Base-by-base conservation (phyloP, 1,284 basidiomycete genomes). In the Entoloma clypeatum region DNA sequence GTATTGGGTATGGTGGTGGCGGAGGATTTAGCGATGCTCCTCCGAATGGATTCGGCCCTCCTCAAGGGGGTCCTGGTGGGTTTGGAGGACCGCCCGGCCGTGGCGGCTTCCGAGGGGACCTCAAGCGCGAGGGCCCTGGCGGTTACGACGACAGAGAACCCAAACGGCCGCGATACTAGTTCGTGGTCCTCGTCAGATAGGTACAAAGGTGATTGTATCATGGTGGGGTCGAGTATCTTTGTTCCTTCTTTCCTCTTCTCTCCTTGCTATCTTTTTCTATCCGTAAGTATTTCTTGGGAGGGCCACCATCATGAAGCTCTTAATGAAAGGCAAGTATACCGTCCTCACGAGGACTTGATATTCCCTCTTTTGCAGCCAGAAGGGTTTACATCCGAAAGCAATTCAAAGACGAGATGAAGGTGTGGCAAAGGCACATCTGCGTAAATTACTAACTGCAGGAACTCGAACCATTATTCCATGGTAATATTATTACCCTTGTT, bases 141-240 rank as follows among this genome's bases (percentile, higher is more conserved):
- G 81, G 81, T 56, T 82, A 77, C 63, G 86, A 87, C 56, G 87
- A 89, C 63, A 77, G 86, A 51, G 86, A 89, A 53, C 56, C 73
- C 29, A 91, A 91, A 67, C 81, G 88, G 57, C 79, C 82, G 56
- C 78, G 88, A 56, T 89, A 88, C 63, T 89, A 79, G 71, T 36
- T 27, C 39, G 36, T 17, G 28, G 41, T 19, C 34, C 36, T 27
- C 31, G 14, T 47, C 23, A 34, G 31, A 38, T 35, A 33, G 32
- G 30, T 43, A 39, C 22, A 13, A 13, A 19, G 25, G 21, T 25
- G 30, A 14, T 11, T 34, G 18, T 41, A 25, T 40, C 11, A 17
- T 24, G 38, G 16, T 21, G 21, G 23, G 31, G 24, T 28, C 8
- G 23, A 35, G 21, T 17, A 22, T 38, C 31, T 39, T 36, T 28